Evolutionary conservation across 768 basidiomycete genomes (phyloP).

Genomic region (Tricholomella constricta): DNA sequence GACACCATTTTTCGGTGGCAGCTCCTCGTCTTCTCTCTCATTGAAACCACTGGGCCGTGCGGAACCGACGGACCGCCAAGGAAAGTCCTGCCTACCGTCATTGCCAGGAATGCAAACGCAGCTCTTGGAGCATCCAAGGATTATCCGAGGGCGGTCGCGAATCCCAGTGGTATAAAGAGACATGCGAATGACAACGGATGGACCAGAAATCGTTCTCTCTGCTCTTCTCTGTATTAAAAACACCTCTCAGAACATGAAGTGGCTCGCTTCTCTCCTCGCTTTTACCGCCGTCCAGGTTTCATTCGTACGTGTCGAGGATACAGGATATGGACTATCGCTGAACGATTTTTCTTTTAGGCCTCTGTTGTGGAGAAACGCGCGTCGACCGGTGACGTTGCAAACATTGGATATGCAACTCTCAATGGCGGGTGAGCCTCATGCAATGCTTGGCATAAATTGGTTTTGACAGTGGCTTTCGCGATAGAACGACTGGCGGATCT

Average conservation of each 20-base stretch:
- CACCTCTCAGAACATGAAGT: constrained; percentile 23
- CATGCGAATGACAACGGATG: neutral
- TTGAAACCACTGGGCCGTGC: constrained; percentile 5
- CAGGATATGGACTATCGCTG: neutral
- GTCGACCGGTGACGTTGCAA: constrained; percentile 37
- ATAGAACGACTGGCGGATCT: constrained; percentile 45
- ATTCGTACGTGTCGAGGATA: constrained; percentile 5
- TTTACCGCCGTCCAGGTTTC: constrained; percentile 20
- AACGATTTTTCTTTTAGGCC: constrained; percentile 5
- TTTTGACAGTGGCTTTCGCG: neutral
- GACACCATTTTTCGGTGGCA: neutral
- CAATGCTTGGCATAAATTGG: neutral
- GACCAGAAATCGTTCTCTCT: constrained; percentile 12
- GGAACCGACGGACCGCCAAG: constrained; percentile 16
- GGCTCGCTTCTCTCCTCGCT: constrained; percentile 21
- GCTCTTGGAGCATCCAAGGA: neutral
- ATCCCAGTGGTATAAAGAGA: neutral
- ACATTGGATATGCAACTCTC: constrained; percentile 40
- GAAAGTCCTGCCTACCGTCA: neutral
- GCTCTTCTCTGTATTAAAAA: neutral
- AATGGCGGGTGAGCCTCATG: constrained; percentile 34
- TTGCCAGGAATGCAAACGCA: no score
- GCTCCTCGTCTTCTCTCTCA: neutral
- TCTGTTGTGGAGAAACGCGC: constrained; percentile 35
- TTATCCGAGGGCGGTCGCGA: neutral